Evolutionary conservation across 257 asterid genomes (phyloP), one percentile per base, ranked within the genome.

Genomic region (Datura wrightii): DNA sequence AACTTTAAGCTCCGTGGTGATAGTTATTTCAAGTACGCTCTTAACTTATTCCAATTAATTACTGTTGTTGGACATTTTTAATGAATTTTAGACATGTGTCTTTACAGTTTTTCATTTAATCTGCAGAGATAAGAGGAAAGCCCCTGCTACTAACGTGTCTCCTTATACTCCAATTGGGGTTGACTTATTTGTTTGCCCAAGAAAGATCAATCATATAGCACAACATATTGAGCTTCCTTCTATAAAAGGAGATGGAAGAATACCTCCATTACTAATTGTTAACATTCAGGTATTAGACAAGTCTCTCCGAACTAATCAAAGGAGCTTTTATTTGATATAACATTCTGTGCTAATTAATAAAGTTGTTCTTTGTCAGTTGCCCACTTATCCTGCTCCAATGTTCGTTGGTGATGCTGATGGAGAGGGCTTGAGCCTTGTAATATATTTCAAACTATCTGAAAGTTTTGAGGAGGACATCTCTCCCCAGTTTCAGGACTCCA

Each of bases 1-100:
- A 85, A 84, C n/a, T 94, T 94, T 84, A 93, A 92, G 88, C 95
- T 94, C 62, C 97, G 97, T 53, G 98, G 93, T 44, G 97, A 91
- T 10, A 92, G 87, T 90, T 94, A 62, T 92, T 93, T 93, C 34
- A 94, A 91, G 97, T 94, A 91, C 13, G 93, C 66, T 62, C 50
- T 37, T 56, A 36, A 66, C 80, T 14, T 69, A 46, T 37, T 67
- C 18, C 58, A 69, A 53, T 42, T 37, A 52, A 41, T 56, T 74
- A 48, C 60, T 9, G 84, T 60, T 44, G 11, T 66, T 50, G 60
- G 85, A 24, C n/a, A 39, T n/a, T 46, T 34, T 67, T 3, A 78
- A 34, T 56, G 82, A 50, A 81, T 74, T 41, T 41, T n/a, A 36
- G 50, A 60, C 59, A 3, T 83, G 56, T 67, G n/a, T 34, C 46